Conservation (phyloP, 2,329 filamentous ascomycete genomes). For the Stemphylium beticola region DNA sequence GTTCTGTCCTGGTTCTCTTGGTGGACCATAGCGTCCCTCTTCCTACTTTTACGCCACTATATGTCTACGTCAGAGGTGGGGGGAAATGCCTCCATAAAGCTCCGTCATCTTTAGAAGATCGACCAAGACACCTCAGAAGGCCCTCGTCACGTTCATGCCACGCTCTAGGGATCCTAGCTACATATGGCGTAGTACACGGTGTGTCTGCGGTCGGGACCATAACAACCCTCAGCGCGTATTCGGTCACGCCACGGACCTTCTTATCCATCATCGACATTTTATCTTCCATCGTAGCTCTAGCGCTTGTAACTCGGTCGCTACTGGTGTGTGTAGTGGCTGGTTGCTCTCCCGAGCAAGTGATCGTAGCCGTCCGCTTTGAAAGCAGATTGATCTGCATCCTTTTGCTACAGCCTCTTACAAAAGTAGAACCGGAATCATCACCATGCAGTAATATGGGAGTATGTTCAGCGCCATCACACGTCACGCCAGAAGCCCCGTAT, state of each 20-base stretch:
- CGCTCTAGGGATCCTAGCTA: neutral
- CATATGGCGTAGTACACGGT: neutral
- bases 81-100: neutral
- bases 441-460: no score
- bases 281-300: neutral
- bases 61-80: neutral
- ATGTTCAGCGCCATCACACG: no score
- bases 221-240: neutral
- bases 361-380: no score
- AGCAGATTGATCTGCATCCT: no score
- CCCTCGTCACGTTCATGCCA: neutral
- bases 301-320: neutral
- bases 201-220: neutral
- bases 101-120: neutral
- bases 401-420: no score
- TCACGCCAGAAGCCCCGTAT: no score
- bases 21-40: no score
- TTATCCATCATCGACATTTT: neutral
- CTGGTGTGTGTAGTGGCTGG: neutral
- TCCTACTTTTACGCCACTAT: no score
- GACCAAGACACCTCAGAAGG: neutral
- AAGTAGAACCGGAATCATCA: no score
- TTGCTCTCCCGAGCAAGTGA: neutral
- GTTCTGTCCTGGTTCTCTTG: no score
- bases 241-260: slow-evolving; percentile 2